Evolutionary conservation across 2,329 filamentous ascomycete species (phyloP), one percentile per base, ranked within the genome.

Genomic region (Apiospora arundinis): DNA sequence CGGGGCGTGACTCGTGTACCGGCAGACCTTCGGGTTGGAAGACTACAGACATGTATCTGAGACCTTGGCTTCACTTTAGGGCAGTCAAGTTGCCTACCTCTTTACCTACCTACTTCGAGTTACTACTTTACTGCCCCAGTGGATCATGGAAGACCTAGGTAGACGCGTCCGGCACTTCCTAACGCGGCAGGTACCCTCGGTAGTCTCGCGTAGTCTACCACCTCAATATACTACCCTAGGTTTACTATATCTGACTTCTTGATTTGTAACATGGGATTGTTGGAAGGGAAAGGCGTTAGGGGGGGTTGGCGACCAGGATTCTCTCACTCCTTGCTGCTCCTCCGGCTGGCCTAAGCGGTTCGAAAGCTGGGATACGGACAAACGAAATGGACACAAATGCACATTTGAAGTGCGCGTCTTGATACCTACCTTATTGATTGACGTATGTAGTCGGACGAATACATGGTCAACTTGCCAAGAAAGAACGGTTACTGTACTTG

Each of bases 221-320:
- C 40, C 32, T 40, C 56, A 63, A n/a, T 40, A 63, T 40, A 63
- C 56, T 40, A 63, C 32, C 8, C 56, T 4, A 63, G 32, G 21
- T n/a, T 63, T 63, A 40, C 56, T 63, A 63, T 63, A 63, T 63
- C 37, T 63, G 56, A 63, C 56, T 63, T 63, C 21, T 40, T 21
- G 56, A 63, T 40, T 40, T 32, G 56, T 63, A 40, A 40, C 56
- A 40, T 21, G 14, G 21, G 32, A 40, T 40, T 63, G 56, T 63
- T 40, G 56, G 56, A 63, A 21, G 56, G 56, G 12, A 45, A 45
- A 45, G 42, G 9, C 42, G 9, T 42, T 42, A 5, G 18, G 52
- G 18, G 28, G 14, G 32, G 40, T 11, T 11, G 21, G 56, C 18
- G 56, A 63, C 18, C 5, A 12, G 28, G 28, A 23, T 63, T 37